phyloP scores from a whole-genome alignment of 495 filamentous ascomycete genomes.

The Aspergillus bridgeri region DNA sequence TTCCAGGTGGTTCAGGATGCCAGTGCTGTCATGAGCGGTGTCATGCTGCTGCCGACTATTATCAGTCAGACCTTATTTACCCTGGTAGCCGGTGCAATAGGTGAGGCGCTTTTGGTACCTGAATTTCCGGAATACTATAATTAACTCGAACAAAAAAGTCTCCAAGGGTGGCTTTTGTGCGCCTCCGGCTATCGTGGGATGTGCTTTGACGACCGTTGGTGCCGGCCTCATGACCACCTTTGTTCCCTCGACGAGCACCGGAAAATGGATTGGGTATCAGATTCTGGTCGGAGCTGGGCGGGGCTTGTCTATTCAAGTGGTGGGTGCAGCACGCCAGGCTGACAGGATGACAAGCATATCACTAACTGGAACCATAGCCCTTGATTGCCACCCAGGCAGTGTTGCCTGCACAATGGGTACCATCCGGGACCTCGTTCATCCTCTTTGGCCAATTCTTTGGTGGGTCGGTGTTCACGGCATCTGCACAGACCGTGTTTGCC shows the following conservation, averaged over 20 bases:
- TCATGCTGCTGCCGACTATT: constrained; percentile 32
- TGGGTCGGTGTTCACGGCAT: no score
- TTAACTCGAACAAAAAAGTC: no score
- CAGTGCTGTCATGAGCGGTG: constrained; percentile 26
- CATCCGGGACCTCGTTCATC: no score
- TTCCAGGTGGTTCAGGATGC: constrained; percentile 30
- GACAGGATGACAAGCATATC: no score
- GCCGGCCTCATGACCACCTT: constrained; percentile 49
- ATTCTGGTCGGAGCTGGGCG: constrained; percentile 46
- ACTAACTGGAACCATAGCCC: no score
- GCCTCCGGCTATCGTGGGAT: constrained; percentile 31
- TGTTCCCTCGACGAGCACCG: constrained; percentile 33
- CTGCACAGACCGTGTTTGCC: no score
- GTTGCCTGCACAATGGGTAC: no score
- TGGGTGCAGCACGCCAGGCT: no score
- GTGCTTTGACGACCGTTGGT: constrained; percentile 27
- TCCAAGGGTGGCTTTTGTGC: constrained; percentile 44
- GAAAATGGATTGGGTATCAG: constrained; percentile 52
- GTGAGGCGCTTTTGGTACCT: constrained; percentile 9
- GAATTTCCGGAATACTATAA: no score
- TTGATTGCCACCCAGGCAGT: no score
- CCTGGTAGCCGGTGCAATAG: constrained; percentile 30
- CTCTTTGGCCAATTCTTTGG: no score
- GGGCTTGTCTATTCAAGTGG: constrained; percentile 42
- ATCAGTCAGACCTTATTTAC: constrained; percentile 40